phyloP scores from a whole-genome alignment of 306 rosid species.

The Oxytropis ochrocephala region DNA sequence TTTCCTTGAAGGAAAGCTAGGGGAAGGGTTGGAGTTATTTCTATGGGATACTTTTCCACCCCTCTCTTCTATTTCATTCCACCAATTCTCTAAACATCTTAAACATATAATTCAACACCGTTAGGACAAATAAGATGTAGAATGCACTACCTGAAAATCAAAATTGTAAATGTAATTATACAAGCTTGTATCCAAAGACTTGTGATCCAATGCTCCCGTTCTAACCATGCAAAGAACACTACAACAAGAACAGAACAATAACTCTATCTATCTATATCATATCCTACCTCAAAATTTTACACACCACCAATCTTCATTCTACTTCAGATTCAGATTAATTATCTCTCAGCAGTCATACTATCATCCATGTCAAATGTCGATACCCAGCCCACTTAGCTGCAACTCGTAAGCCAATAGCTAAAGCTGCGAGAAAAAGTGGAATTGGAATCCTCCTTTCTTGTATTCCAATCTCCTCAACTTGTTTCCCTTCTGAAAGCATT shows the following conservation, averaged over 20 bases:
- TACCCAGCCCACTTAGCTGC: slow-evolving; percentile 95
- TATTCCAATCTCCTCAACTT: slow-evolving; percentile 31
- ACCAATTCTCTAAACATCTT: neutral
- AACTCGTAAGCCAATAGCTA: slow-evolving; percentile 68
- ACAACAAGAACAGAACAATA: slow-evolving; percentile 13
- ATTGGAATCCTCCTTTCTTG: slow-evolving; percentile 43
- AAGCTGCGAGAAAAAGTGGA: slow-evolving; percentile 66
- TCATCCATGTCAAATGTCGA: slow-evolving; percentile 92
- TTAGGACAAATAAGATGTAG: neutral
- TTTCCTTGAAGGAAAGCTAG: neutral
- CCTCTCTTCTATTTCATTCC: neutral
- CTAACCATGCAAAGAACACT: neutral
- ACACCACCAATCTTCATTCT: slow-evolving; percentile 2
- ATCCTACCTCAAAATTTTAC: slow-evolving; percentile 17
- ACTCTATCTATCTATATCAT: slow-evolving; percentile 14
- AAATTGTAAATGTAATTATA: slow-evolving; percentile 9
- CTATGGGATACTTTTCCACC: neutral
- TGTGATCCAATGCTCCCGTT: neutral
- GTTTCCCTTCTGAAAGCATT: slow-evolving; percentile 34
- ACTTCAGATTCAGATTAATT: neutral
- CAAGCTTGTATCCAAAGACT: slow-evolving; percentile 11
- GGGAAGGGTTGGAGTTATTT: neutral
- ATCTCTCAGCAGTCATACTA: slow-evolving; percentile 29
- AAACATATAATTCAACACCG: neutral
- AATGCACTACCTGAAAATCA: neutral